These are phyloP conservation scores for Pistacia vera DNA, from an alignment of 345 rosid genomes.

Conservation along the genomic window DNA sequence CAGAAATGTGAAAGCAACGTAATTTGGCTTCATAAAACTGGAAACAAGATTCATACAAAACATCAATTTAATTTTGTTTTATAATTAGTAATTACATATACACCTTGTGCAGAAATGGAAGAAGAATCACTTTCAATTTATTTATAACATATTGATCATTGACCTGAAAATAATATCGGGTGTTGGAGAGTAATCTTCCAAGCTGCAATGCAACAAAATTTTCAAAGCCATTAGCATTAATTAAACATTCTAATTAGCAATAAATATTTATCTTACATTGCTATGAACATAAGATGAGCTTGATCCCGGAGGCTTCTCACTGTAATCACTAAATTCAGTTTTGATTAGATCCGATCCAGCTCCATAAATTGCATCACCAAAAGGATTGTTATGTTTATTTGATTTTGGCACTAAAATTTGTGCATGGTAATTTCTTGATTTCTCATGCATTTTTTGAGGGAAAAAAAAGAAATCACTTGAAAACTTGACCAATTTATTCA, in stretches of 20 bases:
- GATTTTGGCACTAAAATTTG: neutral
- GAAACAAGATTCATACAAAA: constrained; percentile 1
- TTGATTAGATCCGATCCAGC: constrained; percentile 55
- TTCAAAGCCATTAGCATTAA: too few relatives aligned
- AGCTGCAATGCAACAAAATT: too few relatives aligned
- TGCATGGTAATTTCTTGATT: neutral
- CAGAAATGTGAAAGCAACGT: neutral
- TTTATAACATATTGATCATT: constrained; percentile 95
- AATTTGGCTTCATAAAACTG: neutral
- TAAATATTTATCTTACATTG: too few relatives aligned
- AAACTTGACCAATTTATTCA: too few relatives aligned
- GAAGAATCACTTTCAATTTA: constrained; percentile 87
- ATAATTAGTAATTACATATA: constrained; percentile 18
- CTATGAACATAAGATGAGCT: too few relatives aligned
- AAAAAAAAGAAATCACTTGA: too few relatives aligned
- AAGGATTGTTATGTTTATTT: constrained; percentile 22
- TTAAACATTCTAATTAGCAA: too few relatives aligned
- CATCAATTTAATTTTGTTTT: neutral
- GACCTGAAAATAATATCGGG: constrained; percentile 96
- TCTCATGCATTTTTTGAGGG: neutral
- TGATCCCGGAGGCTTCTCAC: too few relatives aligned
- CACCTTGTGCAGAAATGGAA: constrained; percentile 95
- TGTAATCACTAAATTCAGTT: constrained; percentile 43
- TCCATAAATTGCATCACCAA: constrained; percentile 47
- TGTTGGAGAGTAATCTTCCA: constrained; percentile 56